Base-by-base conservation (phyloP, 768 basidiomycete species). In the Xerocomus spinulosus region DNA sequence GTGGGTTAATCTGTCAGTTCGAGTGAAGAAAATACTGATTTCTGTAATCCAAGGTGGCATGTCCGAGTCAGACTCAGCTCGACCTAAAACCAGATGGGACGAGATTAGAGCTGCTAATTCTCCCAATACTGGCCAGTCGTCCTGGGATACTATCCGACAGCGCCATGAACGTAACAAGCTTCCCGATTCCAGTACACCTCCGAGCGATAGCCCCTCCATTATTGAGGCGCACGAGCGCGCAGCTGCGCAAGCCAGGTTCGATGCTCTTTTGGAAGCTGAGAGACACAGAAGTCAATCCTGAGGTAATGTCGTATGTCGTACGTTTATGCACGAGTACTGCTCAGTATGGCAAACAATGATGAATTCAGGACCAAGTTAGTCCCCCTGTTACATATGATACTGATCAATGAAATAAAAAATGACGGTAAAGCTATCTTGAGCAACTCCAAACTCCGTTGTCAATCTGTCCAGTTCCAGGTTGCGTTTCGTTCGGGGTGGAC, bases 111-210 rank as follows among this genome's bases (percentile, higher is more conserved):
- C 70, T 36, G 76, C 69, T 26, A 83, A 83, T 50, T 69, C 68
- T 14, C 64, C 69, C 17, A 68, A 64, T 25, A 49, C 66, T 14
- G 71, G 62, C 33, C 63, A 61, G 4, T 86, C 86, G 17, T 72
- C 82, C 4, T 87, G 86, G 86, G 86, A 87, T 55, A 62, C 68
- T 21, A 70, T 88, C 18, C 79, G 86, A 26, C 81, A 85, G 59
- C 71, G 70, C 39, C 73, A 83, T 51, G 75, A 77, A 59, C 72
- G 68, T 37, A 53, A 29, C 28, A 60, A 26, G 35, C 52, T 64
- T 3, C 53, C 59, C 35, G 28, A 51, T 39, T 28, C 48, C 24
- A 41, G 48, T 21, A 25, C 54, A 23, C 30, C 50, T 26, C 47
- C 51, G 24, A 34, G 9, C 30, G 36, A 51, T 9, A 46, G 35